Evolutionary conservation across 169 alveolate genomes (phyloP).

Genomic region (Cyclospora cayetanensis): DNA sequence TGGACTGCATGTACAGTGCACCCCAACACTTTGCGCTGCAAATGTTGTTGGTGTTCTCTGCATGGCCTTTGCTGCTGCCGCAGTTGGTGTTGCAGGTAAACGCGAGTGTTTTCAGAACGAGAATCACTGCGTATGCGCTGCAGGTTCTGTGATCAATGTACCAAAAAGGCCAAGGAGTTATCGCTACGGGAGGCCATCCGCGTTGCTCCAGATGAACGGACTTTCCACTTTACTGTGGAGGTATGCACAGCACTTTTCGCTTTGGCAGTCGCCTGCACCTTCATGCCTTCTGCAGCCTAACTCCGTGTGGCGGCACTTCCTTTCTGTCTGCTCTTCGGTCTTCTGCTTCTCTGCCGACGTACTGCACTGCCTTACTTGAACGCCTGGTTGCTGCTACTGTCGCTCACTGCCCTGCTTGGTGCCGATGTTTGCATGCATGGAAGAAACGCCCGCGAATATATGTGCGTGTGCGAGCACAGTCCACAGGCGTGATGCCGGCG

Average conservation of each 20-base stretch:
- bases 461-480: too few relatives aligned
- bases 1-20: slow-evolving; percentile 21
- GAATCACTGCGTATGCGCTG: too few relatives aligned
- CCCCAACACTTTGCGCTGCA: background rate
- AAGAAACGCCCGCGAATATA: too few relatives aligned
- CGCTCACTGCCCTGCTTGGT: background rate
- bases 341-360: background rate
- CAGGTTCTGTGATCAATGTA: slow-evolving; percentile 92
- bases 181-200: slow-evolving; percentile 53
- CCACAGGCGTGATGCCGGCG: slow-evolving; percentile 92
- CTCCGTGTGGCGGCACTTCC: too few relatives aligned
- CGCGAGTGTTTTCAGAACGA: too few relatives aligned
- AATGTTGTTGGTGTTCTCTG: too few relatives aligned
- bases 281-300: too few relatives aligned
- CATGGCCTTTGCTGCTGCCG: too few relatives aligned
- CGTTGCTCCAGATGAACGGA: slow-evolving; percentile 1
- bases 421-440: background rate
- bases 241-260: too few relatives aligned
- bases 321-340: background rate
- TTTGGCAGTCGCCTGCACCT: too few relatives aligned
- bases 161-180: slow-evolving; percentile 59
- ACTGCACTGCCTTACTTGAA: background rate
- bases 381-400: background rate
- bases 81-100: too few relatives aligned
- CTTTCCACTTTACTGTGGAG: slow-evolving; percentile 66